Base-by-base conservation (phyloP, 2,329 filamentous ascomycete genomes). In the Penicillium sp. region DNA sequence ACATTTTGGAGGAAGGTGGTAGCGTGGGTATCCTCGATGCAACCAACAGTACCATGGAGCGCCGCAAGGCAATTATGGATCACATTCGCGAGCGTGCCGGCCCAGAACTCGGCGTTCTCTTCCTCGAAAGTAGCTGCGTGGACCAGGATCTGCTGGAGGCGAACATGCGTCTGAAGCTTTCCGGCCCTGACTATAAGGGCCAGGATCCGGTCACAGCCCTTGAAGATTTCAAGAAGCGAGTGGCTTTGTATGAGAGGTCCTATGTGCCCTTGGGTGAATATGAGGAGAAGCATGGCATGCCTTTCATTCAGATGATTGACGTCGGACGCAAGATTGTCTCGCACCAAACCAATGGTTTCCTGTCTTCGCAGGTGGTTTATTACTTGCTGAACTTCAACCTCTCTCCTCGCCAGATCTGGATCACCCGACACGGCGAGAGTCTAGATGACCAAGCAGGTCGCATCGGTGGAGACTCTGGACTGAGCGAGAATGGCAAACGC, bases 301-400 rank as follows among this genome's bases (percentile, higher is more conserved):
- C 93, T 43, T 98, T 94, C 59, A 93, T 98, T 47, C 87, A 86
- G 71, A 95, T 96, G 84, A 86, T 96, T 48, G 92, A 98, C 62
- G 92, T 98, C 2, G 92, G 92, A 28, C 80, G 90, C 44, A 98
- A 98, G 65, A 77, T 96, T 44, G 80, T 96, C 29, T 85, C 90
- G 31, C 85, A 94, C 61, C 85, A 92, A 45, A 80, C 95, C 44
- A 84, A 84, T 50, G 92, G 92, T 4, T 98, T 98, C 64, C 73
- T 98, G 32, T 88, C 88, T 40, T 85, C 85, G 26, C 86, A 92
- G 46, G 92, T 94, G 38, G 88, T 92, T 39, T 94, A 89, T 48
- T 98, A 96, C 56, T 75, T 98, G 7, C 84, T 92, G 30, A 96
- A 94, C 53, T 98, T 98, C 73, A 96, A 98, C 55, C 76, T 98